phyloP scores from a whole-genome alignment of 352 stramenopile species.

The Globisporangium paddicum region DNA sequence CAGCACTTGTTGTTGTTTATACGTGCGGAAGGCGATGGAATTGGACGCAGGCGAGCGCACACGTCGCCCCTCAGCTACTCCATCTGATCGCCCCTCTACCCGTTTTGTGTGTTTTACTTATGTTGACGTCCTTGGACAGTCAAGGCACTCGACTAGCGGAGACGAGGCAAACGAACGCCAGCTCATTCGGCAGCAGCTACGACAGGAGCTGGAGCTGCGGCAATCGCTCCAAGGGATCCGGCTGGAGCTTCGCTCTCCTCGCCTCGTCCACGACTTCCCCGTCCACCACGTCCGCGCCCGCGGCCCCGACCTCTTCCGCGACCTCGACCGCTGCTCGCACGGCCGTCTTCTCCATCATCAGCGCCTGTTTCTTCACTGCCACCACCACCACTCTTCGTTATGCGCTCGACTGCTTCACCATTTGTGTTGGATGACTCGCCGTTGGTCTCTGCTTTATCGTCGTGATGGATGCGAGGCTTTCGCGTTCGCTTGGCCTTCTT shows the following conservation, averaged over 20 bases:
- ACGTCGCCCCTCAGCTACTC: too few species aligned
- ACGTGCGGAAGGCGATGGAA: too few species aligned
- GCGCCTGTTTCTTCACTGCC: not conserved
- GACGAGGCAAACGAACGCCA: not conserved
- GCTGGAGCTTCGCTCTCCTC: not conserved
- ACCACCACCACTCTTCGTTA: not conserved
- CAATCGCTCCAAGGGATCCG: not conserved
- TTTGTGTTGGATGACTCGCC: not conserved
- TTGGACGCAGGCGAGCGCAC: too few species aligned
- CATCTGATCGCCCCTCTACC: too few species aligned
- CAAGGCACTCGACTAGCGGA: too few species aligned
- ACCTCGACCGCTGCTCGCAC: constrained; percentile 21
- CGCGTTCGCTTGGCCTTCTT: constrained; percentile 6
- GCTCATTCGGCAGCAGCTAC: constrained; percentile 9
- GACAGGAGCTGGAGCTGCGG: not conserved
- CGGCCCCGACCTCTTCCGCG: constrained; percentile 26
- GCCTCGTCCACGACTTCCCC: constrained; percentile 21
- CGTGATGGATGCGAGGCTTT: constrained; percentile 5
- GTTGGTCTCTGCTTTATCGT: not conserved
- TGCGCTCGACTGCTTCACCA: not conserved
- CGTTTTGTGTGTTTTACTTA: too few species aligned
- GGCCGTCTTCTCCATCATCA: not conserved
- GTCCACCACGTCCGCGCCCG: constrained; percentile 25
- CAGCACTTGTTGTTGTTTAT: not conserved
- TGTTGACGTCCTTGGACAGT: too few species aligned